Evolutionary conservation across 257 asterid genomes (phyloP).

Genomic region (Cinchona pubescens): DNA sequence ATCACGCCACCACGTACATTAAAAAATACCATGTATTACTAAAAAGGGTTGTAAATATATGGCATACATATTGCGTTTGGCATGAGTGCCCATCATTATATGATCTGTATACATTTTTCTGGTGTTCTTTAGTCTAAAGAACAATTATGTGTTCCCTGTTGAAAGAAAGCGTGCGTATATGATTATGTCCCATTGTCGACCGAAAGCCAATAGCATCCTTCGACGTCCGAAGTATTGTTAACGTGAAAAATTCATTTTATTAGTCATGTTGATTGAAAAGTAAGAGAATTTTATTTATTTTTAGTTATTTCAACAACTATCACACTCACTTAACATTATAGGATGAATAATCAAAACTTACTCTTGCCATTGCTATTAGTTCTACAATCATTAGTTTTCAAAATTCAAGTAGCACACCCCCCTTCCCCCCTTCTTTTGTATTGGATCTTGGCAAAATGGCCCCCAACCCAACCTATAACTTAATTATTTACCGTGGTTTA

Average conservation of each 20-base stretch:
- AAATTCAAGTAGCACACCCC: too few relatives aligned
- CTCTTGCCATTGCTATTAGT: too few relatives aligned
- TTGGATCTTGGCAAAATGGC: slow-evolving; percentile 18
- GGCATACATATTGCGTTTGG: neutral
- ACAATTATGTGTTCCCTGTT: slow-evolving; percentile 20
- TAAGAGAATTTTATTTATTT: too few relatives aligned
- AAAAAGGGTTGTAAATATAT: neutral
- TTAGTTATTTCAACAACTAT: too few relatives aligned
- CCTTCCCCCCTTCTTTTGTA: too few relatives aligned
- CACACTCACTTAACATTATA: too few relatives aligned
- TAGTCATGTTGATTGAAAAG: too few relatives aligned
- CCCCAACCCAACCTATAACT: slow-evolving; percentile 24
- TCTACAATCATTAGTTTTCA: too few relatives aligned
- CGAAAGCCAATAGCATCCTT: neutral
- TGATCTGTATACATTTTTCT: slow-evolving; percentile 13
- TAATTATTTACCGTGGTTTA: slow-evolving; percentile 26
- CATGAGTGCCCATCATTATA: slow-evolving; percentile 16
- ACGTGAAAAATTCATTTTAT: too few relatives aligned
- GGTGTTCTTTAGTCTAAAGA: slow-evolving; percentile 2
- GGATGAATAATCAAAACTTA: too few relatives aligned
- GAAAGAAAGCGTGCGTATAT: slow-evolving; percentile 26
- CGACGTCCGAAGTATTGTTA: too few relatives aligned
- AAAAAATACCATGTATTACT: neutral
- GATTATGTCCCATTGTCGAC: slow-evolving; percentile 20
- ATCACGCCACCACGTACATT: slow-evolving; percentile 7